A percentile compares a stretch with the other conserved stretches of the same genome.
phyloP scores from a whole-genome alignment of 1,284 basidiomycete genomes.

The Puccinia hordei region DNA sequence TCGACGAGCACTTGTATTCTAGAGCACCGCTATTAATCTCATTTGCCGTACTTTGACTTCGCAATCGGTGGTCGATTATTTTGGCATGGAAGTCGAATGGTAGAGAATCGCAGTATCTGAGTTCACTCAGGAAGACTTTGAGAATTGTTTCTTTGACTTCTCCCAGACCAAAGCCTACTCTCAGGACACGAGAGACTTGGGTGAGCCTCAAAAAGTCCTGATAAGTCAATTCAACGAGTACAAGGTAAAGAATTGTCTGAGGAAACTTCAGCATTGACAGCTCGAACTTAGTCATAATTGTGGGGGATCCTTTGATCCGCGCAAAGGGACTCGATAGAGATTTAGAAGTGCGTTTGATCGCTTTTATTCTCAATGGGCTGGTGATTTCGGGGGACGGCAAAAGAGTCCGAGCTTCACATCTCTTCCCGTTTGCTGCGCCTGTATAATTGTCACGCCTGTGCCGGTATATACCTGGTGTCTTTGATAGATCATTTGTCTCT shows the following conservation, averaged over 20 bases:
- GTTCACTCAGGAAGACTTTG: constrained; percentile 6
- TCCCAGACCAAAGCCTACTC: background rate
- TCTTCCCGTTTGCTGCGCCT: background rate
- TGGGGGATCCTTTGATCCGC: background rate
- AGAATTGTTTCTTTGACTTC: constrained; percentile 1
- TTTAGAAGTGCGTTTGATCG: background rate
- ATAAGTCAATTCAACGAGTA: constrained; percentile 1
- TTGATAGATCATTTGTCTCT: background rate
- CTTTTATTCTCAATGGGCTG: background rate
- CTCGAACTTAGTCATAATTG: constrained; percentile 1
- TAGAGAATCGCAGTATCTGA: background rate
- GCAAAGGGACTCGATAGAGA: background rate
- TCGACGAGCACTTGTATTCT: background rate
- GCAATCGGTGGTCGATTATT: background rate
- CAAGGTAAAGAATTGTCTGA: background rate
- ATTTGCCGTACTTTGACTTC: background rate
- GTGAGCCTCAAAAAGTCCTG: constrained; percentile 2
- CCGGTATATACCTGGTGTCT: background rate
- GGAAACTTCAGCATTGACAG: background rate
- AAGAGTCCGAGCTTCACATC: background rate
- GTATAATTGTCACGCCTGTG: background rate
- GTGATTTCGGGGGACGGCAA: background rate
- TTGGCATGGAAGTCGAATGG: background rate
- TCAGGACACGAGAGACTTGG: constrained; percentile 14
- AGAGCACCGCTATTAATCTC: background rate